Conservation (phyloP, 257 asterid species). For the Rubia yunnanensis region DNA sequence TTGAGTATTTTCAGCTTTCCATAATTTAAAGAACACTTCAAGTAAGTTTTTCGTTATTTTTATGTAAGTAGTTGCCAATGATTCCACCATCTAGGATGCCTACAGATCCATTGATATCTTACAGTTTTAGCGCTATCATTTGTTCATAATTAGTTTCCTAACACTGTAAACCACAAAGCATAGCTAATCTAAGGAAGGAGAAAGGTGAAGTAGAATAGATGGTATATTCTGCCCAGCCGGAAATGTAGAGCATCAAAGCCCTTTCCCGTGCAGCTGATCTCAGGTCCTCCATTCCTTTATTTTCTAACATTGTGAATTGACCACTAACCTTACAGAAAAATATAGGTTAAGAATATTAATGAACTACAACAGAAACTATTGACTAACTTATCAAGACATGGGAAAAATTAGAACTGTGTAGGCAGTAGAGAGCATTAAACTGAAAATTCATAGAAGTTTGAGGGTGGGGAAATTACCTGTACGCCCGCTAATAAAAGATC, state of each 20-base stretch:
- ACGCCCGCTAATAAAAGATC: slow-evolving; percentile 86
- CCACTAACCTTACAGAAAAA: not conserved
- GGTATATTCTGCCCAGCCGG: not conserved
- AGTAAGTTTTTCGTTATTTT: not conserved
- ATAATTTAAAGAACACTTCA: no score
- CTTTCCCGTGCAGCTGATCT: not conserved
- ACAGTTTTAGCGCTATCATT: not conserved
- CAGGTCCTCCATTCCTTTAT: not conserved
- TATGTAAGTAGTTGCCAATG: not conserved
- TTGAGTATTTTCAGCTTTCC: slow-evolving; percentile 1
- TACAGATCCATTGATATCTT: not conserved
- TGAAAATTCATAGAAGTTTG: not conserved
- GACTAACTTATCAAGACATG: not conserved
- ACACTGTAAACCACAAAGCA: not conserved
- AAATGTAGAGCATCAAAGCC: not conserved
- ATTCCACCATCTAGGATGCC: not conserved
- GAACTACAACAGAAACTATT: not conserved
- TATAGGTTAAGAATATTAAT: not conserved
- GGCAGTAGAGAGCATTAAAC: not conserved
- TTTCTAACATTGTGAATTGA: not conserved
- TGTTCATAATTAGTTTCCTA: not conserved
- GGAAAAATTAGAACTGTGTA: not conserved
- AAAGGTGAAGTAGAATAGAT: not conserved
- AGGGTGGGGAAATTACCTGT: slow-evolving; percentile 52
- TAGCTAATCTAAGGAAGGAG: not conserved